These are phyloP conservation scores for Diaporthe amygdali DNA, from an alignment of 2,329 filamentous ascomycete genomes.

Conservation along the genomic window DNA sequence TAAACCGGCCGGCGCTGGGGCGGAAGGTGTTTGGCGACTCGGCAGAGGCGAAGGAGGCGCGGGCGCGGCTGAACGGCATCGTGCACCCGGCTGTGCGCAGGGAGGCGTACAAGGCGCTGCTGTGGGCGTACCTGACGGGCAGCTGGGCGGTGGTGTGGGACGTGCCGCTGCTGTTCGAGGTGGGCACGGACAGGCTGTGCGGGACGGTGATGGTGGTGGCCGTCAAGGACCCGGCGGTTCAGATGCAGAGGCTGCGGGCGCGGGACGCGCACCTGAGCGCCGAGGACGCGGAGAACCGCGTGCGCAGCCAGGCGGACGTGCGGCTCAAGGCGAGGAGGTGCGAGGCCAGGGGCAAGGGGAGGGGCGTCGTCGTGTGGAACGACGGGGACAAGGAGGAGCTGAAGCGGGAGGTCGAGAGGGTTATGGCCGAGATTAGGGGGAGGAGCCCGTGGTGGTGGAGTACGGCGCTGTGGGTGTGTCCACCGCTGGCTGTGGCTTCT, in stretches of 20 bases:
- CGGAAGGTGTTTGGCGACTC: constrained; percentile 83
- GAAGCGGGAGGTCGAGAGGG: constrained; percentile 67
- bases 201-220: constrained; percentile 87
- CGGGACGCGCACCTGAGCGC: constrained; percentile 78
- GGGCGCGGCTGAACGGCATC: constrained; percentile 82
- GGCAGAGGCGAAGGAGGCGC: constrained; percentile 72
- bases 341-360: constrained; percentile 65
- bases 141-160: constrained; percentile 91
- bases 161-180: constrained; percentile 91
- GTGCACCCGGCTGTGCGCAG: constrained; percentile 88
- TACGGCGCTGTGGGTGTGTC: constrained; percentile 71
- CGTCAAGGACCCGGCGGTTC: constrained; percentile 77
- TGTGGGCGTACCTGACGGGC: constrained; percentile 76
- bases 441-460: constrained; percentile 84
- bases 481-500: constrained; percentile 73
- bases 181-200: constrained; percentile 82
- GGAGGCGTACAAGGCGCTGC: constrained; percentile 79
- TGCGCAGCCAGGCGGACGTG: constrained; percentile 86
- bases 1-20: constrained; percentile 88
- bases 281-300: constrained; percentile 88
- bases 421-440: constrained; percentile 66
- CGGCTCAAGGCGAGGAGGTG: constrained; percentile 80
- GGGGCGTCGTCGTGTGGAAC: constrained; percentile 89
- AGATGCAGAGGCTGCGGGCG: constrained; percentile 79
- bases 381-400: constrained; percentile 77